Conservation (phyloP, 768 basidiomycete species). For the Termitomyces sp. region DNA sequence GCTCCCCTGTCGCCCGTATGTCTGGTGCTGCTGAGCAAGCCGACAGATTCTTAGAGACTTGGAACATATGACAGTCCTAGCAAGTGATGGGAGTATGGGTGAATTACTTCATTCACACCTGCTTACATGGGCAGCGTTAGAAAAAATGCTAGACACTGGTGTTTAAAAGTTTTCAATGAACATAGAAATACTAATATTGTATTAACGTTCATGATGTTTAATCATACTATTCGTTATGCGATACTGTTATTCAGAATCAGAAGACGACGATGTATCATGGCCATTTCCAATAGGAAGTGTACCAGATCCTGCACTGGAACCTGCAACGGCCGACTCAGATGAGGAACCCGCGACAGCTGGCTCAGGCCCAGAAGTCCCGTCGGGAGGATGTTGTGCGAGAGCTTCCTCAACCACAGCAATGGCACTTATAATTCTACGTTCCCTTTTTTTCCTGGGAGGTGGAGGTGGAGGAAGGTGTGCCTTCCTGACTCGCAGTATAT, state of each 20-base stretch:
- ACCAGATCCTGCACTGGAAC: conserved; percentile 30
- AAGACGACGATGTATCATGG: conserved; percentile 14
- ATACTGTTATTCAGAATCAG: conserved; percentile 10
- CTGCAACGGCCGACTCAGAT: conserved; percentile 17
- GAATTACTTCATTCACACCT: too few relatives aligned
- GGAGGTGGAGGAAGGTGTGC: conserved; percentile 43
- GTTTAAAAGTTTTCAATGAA: too few relatives aligned
- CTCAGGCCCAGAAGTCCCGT: not conserved
- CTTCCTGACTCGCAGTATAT: conserved; percentile 74
- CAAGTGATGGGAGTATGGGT: too few relatives aligned
- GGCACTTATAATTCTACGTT: conserved; percentile 52
- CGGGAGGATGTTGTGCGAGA: not conserved
- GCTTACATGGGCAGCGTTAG: too few relatives aligned
- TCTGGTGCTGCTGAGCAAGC: too few relatives aligned
- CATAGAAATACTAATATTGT: too few relatives aligned
- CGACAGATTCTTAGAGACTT: too few relatives aligned
- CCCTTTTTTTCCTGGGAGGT: conserved; percentile 31
- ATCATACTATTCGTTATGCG: not conserved
- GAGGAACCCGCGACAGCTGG: not conserved
- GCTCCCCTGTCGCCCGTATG: too few relatives aligned
- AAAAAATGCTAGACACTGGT: too few relatives aligned
- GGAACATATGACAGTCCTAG: too few relatives aligned
- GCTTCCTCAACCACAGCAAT: conserved; percentile 40
- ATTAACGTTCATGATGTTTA: too few relatives aligned
- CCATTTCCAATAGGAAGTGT: conserved; percentile 15